phyloP scores from a whole-genome alignment of 1,284 basidiomycete species.

The Abortiporus biennis region DNA sequence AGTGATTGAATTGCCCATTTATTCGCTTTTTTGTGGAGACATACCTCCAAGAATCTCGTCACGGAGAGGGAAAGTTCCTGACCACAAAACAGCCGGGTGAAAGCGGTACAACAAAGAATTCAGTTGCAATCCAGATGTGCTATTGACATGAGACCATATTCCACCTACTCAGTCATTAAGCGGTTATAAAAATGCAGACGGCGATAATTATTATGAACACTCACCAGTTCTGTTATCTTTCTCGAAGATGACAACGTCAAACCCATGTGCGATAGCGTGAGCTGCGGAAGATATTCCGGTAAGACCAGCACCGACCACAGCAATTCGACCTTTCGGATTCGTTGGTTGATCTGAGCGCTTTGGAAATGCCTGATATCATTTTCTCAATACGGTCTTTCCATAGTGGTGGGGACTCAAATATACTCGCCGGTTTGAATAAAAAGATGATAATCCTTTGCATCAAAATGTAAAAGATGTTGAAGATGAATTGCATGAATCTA shows the following conservation, averaged over 20 bases:
- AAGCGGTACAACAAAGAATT: constrained; percentile 55
- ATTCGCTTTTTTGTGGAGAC: constrained; percentile 12
- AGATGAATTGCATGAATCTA: constrained; percentile 14
- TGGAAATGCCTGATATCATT: constrained; percentile 20
- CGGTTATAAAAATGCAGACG: not conserved
- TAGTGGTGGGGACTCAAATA: not conserved
- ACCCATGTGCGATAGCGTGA: constrained; percentile 47
- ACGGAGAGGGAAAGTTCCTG: constrained; percentile 38
- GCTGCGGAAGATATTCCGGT: constrained; percentile 47
- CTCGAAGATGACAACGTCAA: constrained; percentile 49
- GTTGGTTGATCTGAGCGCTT: constrained; percentile 20
- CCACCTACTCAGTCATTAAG: constrained; percentile 32
- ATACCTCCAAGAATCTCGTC: constrained; percentile 50
- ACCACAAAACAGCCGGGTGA: constrained; percentile 43
- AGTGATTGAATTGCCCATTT: not conserved
- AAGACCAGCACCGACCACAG: constrained; percentile 46
- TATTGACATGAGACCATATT: constrained; percentile 60
- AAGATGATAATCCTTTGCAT: constrained; percentile 32
- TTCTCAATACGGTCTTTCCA: not conserved
- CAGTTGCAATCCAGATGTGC: constrained; percentile 54
- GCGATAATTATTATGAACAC: not conserved
- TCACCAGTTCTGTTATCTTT: constrained; percentile 19
- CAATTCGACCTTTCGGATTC: constrained; percentile 36
- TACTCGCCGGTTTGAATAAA: constrained; percentile 36
- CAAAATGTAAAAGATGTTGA: constrained; percentile 31